A percentile compares a stretch with the other conserved stretches of the same genome.
These are phyloP conservation scores for Sugiyamaella pinicola DNA, from an alignment of 1,139 yeast species.

Conservation along the genomic window DNA sequence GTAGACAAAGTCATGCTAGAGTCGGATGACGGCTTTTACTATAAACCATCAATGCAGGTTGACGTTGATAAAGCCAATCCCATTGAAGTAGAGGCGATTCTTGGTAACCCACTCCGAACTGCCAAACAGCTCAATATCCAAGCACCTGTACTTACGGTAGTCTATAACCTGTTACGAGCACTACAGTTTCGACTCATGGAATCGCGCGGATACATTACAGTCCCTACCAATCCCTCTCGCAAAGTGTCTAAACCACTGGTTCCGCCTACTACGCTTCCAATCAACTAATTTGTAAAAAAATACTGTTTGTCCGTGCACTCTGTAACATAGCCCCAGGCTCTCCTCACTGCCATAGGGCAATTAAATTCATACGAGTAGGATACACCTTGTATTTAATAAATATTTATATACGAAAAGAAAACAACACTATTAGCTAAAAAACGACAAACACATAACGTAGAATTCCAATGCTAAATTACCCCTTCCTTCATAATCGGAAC, in stretches of 20 bases:
- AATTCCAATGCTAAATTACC: slow-evolving; percentile 7
- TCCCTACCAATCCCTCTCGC: slow-evolving; percentile 45
- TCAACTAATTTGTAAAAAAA: slow-evolving; percentile 4
- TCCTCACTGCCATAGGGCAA: no score
- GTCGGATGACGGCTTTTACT: slow-evolving; percentile 65
- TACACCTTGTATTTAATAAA: background rate
- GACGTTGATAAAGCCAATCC: slow-evolving; percentile 70
- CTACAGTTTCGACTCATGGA: slow-evolving; percentile 65
- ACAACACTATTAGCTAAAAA: background rate
- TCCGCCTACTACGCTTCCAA: slow-evolving; percentile 20
- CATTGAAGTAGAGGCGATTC: slow-evolving; percentile 68
- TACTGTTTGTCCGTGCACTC: no score
- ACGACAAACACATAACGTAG: background rate
- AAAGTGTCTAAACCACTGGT: slow-evolving; percentile 38
- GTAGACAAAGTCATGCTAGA: slow-evolving; percentile 54
- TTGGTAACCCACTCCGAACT: slow-evolving; percentile 68
- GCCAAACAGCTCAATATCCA: slow-evolving; percentile 58
- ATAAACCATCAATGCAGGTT: slow-evolving; percentile 72
- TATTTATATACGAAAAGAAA: slow-evolving; percentile 1
- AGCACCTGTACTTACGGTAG: slow-evolving; percentile 59
- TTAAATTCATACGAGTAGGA: background rate
- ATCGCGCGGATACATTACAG: slow-evolving; percentile 48
- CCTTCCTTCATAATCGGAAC: background rate
- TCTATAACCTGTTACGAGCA: slow-evolving; percentile 60
- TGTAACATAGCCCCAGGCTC: background rate